Evolutionary conservation across 495 filamentous ascomycete genomes (phyloP).

Genomic region (Amphirosellinia nigrospora): DNA sequence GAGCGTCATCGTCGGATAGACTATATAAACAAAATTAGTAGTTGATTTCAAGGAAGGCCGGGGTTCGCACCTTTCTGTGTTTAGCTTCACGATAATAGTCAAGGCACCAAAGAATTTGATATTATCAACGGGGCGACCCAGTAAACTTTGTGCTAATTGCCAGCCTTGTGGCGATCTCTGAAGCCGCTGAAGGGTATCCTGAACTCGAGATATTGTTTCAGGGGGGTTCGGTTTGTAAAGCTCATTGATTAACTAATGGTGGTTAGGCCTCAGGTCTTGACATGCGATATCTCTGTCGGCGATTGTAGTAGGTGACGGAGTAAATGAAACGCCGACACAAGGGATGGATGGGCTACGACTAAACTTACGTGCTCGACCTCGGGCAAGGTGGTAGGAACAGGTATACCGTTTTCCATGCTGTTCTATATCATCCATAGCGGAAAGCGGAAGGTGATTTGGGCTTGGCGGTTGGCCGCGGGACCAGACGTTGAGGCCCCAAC

Average conservation of each 20-base stretch:
- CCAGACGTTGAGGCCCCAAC: neutral
- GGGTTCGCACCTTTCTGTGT: constrained; percentile 72
- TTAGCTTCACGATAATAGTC: constrained; percentile 91
- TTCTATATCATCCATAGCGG: constrained; percentile 37
- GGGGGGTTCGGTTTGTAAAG: constrained; percentile 74
- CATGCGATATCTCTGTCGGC: constrained; percentile 27
- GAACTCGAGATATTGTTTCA: constrained; percentile 67
- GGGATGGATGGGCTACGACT: neutral
- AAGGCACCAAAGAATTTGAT: constrained; percentile 93
- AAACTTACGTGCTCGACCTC: constrained; percentile 38
- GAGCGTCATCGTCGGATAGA: constrained; percentile 64
- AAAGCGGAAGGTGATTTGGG: constrained; percentile 17
- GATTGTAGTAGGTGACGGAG: constrained; percentile 23
- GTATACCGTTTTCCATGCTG: constrained; percentile 35
- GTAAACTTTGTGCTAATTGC: constrained; percentile 78
- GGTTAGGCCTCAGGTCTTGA: constrained; percentile 22
- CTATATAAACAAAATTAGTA: constrained; percentile 49
- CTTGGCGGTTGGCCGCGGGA: constrained; percentile 16
- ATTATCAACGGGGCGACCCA: constrained; percentile 67
- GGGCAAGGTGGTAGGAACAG: constrained; percentile 32
- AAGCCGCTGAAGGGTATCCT: constrained; percentile 75
- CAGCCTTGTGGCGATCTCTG: constrained; percentile 83
- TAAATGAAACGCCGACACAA: neutral
- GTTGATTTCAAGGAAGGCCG: neutral
- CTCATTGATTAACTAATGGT: constrained; percentile 61